A percentile compares a stretch with the other conserved stretches of the same genome.
These are phyloP conservation scores for Ogataea ganodermae DNA, from an alignment of 805 yeast species.

Conservation along the genomic window DNA sequence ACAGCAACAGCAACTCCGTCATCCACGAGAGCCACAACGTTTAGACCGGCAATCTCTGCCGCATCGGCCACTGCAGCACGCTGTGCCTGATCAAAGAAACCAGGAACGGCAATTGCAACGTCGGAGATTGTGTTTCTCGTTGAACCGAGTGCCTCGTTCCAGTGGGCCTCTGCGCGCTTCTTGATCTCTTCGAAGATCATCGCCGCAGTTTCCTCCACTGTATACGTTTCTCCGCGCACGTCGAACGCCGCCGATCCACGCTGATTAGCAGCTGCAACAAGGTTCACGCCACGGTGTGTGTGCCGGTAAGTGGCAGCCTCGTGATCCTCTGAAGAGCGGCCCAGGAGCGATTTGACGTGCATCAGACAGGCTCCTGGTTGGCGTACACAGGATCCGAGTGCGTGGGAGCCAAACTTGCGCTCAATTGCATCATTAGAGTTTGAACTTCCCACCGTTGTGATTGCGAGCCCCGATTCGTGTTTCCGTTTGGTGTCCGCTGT, in stretches of 20 bases:
- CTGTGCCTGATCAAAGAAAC: conserved; percentile 62
- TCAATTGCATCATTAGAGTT: conserved; percentile 50
- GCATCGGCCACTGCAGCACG: conserved; percentile 74
- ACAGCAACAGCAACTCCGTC: conserved; percentile 93
- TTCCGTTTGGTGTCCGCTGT: conserved; percentile 92
- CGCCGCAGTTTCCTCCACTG: conserved; percentile 79
- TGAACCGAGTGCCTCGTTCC: conserved; percentile 54
- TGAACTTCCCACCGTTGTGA: conserved; percentile 39
- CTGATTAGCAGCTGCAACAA: conserved; percentile 42
- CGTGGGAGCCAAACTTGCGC: conserved; percentile 78
- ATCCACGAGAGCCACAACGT: conserved; percentile 69
- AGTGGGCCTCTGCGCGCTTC: conserved; percentile 60
- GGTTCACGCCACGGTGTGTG: conserved; percentile 61
- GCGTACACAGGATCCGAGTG: conserved; percentile 66
- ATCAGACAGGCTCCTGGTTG: conserved; percentile 71
- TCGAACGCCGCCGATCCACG: conserved; percentile 61
- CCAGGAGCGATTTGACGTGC: conserved; percentile 71
- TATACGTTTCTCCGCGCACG: conserved; percentile 40
- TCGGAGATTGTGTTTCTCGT: conserved; percentile 57
- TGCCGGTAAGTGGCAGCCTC: conserved; percentile 48
- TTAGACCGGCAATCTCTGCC: conserved; percentile 66
- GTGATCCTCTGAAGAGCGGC: conserved; percentile 53
- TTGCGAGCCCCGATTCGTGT: conserved; percentile 76
- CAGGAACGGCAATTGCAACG: conserved; percentile 77
- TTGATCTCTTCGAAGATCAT: conserved; percentile 75